A percentile compares a stretch with the other conserved stretches of the same genome.
Conservation (phyloP, 768 basidiomycete species). For the Stropharia rugosoannulata region DNA sequence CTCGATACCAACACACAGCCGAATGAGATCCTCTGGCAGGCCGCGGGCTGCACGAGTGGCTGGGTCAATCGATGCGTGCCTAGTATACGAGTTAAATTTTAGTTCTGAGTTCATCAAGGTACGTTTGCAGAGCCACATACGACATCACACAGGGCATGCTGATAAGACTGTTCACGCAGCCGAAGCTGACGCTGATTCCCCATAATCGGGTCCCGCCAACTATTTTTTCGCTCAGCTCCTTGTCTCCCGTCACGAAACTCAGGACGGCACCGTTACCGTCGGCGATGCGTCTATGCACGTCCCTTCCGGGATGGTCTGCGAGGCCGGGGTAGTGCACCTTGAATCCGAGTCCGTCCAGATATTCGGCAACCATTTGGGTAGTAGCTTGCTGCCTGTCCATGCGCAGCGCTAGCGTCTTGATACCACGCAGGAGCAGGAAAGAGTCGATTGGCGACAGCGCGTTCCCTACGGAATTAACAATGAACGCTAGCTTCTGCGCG, state of each 20-base stretch:
- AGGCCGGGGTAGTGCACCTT: constrained; percentile 92
- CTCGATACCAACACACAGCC: constrained; percentile 97
- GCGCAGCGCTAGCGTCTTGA: constrained; percentile 93
- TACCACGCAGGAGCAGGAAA: constrained; percentile 93
- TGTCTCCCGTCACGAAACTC: constrained; percentile 92
- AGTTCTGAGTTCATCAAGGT: not conserved
- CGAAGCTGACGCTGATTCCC: constrained; percentile 98
- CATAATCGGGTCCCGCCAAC: constrained; percentile 92
- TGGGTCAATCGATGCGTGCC: constrained; percentile 97
- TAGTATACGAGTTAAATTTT: constrained; percentile 25
- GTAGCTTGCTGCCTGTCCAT: constrained; percentile 93
- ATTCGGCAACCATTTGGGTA: constrained; percentile 80
- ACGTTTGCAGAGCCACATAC: constrained; percentile 52
- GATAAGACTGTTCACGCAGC: constrained; percentile 96
- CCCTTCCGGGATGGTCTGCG: constrained; percentile 74
- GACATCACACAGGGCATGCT: constrained; percentile 99
- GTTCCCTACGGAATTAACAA: constrained; percentile 92
- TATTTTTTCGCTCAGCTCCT: constrained; percentile 85
- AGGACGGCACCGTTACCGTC: constrained; percentile 92
- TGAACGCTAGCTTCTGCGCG: constrained; percentile 85
- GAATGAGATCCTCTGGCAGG: constrained; percentile 97
- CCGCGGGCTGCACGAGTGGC: constrained; percentile 94
- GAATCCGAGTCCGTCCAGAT: constrained; percentile 85
- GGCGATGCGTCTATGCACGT: constrained; percentile 89
- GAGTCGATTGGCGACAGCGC: constrained; percentile 94